These are phyloP conservation scores for Chrysanthemum makinoi DNA, from an alignment of 129 eudicot genomes.

Conservation along the genomic window DNA sequence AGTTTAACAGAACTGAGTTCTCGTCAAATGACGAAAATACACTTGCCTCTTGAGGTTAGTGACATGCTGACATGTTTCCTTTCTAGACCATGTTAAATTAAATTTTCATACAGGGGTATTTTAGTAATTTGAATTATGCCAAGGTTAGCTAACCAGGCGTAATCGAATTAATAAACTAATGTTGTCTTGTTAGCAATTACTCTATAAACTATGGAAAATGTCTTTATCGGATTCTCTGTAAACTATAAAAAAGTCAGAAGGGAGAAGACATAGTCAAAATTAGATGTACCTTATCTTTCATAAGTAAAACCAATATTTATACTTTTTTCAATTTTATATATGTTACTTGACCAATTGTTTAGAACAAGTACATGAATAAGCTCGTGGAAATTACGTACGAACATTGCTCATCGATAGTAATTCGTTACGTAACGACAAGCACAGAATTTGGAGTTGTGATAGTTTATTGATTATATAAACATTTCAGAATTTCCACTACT, in stretches of 20 bases:
- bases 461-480: not conserved
- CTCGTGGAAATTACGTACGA: not conserved
- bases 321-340: not conserved
- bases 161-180: constrained; percentile 2
- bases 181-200: constrained; percentile 11
- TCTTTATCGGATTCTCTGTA: constrained; percentile 19
- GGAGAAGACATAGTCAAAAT: constrained; percentile 31
- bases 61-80: not conserved
- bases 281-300: constrained; percentile 20
- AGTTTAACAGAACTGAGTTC: not conserved
- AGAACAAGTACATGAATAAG: not conserved
- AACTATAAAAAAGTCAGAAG: constrained; percentile 27
- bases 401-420: not conserved
- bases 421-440: not conserved
- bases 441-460: not conserved
- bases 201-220: constrained; percentile 13
- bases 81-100: not conserved
- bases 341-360: not conserved
- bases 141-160: not conserved
- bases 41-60: not conserved
- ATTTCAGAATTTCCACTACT: not conserved
- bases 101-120: constrained; percentile 14
- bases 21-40: not conserved
- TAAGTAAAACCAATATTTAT: not conserved
- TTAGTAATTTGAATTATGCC: constrained; percentile 2